phyloP scores from a whole-genome alignment of 2,329 filamentous ascomycete species.

The Amylocarpus encephaloides region DNA sequence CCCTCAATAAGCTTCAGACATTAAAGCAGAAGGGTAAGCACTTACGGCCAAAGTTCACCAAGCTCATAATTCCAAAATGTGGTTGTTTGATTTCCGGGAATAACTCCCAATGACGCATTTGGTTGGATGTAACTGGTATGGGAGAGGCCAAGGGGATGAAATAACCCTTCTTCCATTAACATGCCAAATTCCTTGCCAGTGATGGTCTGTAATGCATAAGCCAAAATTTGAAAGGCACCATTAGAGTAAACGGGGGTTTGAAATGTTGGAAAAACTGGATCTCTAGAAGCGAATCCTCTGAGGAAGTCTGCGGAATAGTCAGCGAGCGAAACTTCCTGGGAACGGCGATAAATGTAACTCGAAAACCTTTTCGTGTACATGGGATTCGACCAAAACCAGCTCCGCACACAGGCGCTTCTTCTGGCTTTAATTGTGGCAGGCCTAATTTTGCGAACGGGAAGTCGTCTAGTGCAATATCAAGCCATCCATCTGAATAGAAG shows the following conservation, averaged over 20 bases:
- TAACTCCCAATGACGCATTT: constrained; percentile 2
- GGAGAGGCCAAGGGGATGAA: constrained; percentile 31
- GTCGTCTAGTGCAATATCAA: background rate
- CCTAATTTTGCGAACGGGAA: background rate
- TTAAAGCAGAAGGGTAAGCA: background rate
- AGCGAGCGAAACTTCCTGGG: background rate
- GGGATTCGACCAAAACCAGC: no score
- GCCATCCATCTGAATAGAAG: background rate
- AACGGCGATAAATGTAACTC: no score
- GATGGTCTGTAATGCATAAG: constrained; percentile 36
- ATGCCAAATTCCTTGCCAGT: constrained; percentile 30
- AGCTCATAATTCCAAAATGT: background rate
- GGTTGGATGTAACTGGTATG: constrained; percentile 23
- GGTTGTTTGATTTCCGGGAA: background rate
- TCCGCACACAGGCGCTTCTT: no score
- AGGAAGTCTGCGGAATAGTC: background rate
- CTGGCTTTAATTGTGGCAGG: background rate
- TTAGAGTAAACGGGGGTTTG: constrained; percentile 35
- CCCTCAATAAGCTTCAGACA: background rate
- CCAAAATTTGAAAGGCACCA: constrained; percentile 33
- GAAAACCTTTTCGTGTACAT: no score
- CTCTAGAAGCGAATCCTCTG: background rate
- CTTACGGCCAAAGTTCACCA: constrained; percentile 14
- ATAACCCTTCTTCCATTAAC: constrained; percentile 30
- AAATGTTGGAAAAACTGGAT: constrained; percentile 32